Base-by-base conservation (phyloP, 495 filamentous ascomycete species). In the Eremomyces bilateralis region DNA sequence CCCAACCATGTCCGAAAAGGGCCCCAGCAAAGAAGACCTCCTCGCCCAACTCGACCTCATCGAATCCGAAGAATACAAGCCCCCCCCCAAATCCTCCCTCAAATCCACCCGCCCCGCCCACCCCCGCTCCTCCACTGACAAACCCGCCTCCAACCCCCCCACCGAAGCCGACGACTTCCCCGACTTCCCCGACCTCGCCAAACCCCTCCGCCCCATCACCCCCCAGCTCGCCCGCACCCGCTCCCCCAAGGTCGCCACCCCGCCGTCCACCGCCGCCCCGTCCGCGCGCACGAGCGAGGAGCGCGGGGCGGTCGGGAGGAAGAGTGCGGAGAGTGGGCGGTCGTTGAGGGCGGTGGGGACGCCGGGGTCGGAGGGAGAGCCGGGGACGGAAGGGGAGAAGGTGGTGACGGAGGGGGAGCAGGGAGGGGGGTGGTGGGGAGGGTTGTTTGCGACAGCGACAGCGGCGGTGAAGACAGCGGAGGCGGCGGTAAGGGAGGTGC, bases 391-490 rank as follows among this genome's bases (percentile, higher is more conserved):
- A n/a, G 33, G 22, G 42, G 34, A 20, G 45, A 36, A 16, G 42
- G 43, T 31, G 25, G 24, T 42, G 36, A 21, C 19, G 34, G 11
- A 37, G 16, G 16, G 24, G 33, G 10, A 35, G 33, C 50, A 41
- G 36, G 56, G 59, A 29, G 71, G 78, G 25, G 75, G 83, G 33
- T 94, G 88, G 85, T 94, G 82, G 81, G 85, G 88, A 39, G 73
- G 83, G 8, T 44, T 93, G 16, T 73, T 85, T 43, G 62, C 64
- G 18, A 64, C 62, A 1, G 68, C 69, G 17, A 61, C 46, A 28
- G 80, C 82, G 21, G 90, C 85, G 29, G 78, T 92, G 54, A 93
- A 91, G 63, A 80, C 83, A 50, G 88, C 90, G 20, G 82, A 95
- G 53, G 81, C 73, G 12, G 72, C 83, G 1, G 83, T 91, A 32